Base-by-base conservation (phyloP, 345 rosid genomes). In the Odontarrhena argentea region DNA sequence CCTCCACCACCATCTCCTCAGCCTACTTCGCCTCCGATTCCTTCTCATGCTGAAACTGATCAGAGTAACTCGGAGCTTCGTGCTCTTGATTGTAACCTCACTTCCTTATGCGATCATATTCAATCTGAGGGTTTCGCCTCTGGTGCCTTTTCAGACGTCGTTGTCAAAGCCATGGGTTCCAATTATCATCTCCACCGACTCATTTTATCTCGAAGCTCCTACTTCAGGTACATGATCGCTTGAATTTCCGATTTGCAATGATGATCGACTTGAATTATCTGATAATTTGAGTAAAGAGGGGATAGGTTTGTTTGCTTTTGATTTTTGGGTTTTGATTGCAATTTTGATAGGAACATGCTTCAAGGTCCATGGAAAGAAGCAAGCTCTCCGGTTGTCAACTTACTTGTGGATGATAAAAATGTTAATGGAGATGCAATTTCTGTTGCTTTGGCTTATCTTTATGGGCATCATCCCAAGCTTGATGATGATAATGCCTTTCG, bases 341-440 rank as follows among this genome's bases (percentile, higher is more conserved):
- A 9, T 65, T 50, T 59, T 57, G 61, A 0, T 63, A 93, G 98
- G 86, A 93, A 86, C 49, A 93, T 93, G 98, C 81, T 93, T 8
- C 92, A 90, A 58, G 94, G 96, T 75, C 96, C 92, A 37, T 93
- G 98, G 98, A 93, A 90, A 78, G 98, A 93, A 81, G 96, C 98
- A 35, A 79, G 66, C 35, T 84, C 97, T 35, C 97, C 89, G 6
- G 65, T 84, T 56, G 87, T 90, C 10, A 79, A 79, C 54, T 77
- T 93, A 75, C 82, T 78, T 45, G 96, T 93, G 12, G 98, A 93
- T 70, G 98, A 93, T 71, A 93, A 83, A 79, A 93, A 93, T 76
- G 96, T 93, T 55, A 84, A 88, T 44, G 86, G 83, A 6, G 92
- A 93, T 15, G 96, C 98, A 26, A 83, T 88, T 53, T 90, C 87